Percentiles rank a stretch among this genome's conserved stretches.
phyloP scores from a whole-genome alignment of 2,329 filamentous ascomycete genomes.

The Cryoendolithus antarcticus region DNA sequence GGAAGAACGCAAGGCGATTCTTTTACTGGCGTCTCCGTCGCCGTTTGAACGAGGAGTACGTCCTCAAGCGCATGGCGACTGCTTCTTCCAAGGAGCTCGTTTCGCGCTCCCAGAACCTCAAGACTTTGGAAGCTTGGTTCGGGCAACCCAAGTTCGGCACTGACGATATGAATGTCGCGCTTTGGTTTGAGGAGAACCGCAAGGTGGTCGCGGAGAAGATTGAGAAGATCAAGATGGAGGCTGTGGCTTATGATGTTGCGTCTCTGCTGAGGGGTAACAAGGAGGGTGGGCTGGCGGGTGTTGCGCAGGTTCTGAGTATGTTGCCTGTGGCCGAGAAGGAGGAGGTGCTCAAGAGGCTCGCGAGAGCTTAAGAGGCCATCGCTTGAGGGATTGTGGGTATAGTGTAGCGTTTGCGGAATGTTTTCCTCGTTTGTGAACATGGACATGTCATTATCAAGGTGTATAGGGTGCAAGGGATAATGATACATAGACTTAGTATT shows the following conservation, averaged over 20 bases:
- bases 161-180: constrained; percentile 71
- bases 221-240: constrained; percentile 67
- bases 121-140: constrained; percentile 72
- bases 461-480: no score
- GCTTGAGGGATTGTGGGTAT: background rate
- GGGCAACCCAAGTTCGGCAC: constrained; percentile 62
- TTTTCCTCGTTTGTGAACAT: no score
- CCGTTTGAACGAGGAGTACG: constrained; percentile 92
- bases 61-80: constrained; percentile 71
- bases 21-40: constrained; percentile 99
- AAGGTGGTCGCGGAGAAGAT: constrained; percentile 74
- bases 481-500: no score
- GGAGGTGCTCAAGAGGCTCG: constrained; percentile 52
- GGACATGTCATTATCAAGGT: no score
- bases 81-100: constrained; percentile 33
- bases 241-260: constrained; percentile 57
- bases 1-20: constrained; percentile 85
- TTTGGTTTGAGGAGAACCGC: constrained; percentile 94
- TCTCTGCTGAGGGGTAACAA: constrained; percentile 54
- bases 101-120: constrained; percentile 43
- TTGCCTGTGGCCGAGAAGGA: constrained; percentile 84
- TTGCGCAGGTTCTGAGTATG: constrained; percentile 73
- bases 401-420: background rate
- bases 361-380: constrained; percentile 23
- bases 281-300: constrained; percentile 65